These are phyloP conservation scores for Coemansia sp. DNA, from an alignment of 192 early-diverging fungal genomes.

Conservation along the genomic window DNA sequence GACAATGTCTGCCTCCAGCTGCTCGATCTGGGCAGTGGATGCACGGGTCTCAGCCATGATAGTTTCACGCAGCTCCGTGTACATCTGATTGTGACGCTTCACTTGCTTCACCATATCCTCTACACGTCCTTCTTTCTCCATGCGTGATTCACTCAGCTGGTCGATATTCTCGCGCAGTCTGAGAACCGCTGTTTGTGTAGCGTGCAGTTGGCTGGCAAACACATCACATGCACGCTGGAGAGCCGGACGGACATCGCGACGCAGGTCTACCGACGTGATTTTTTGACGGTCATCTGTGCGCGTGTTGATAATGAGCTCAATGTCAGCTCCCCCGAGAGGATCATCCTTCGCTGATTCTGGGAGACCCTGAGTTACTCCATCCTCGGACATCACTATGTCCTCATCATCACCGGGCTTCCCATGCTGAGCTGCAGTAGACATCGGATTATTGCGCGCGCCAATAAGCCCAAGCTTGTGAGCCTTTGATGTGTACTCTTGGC, in stretches of 20 bases:
- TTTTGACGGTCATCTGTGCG: constrained; percentile 39
- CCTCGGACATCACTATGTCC: constrained; percentile 18
- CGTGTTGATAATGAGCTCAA: constrained; percentile 43
- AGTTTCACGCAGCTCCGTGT: constrained; percentile 42
- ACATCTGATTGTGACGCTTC: constrained; percentile 46
- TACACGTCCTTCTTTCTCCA: constrained; percentile 48
- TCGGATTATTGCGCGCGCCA: constrained; percentile 24
- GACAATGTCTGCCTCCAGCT: constrained; percentile 49
- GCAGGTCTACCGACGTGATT: constrained; percentile 49
- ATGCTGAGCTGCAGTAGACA: background rate
- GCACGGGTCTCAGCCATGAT: constrained; percentile 44
- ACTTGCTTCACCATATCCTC: constrained; percentile 53
- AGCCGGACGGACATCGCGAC: constrained; percentile 43
- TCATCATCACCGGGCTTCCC: constrained; percentile 1
- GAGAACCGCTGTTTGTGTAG: constrained; percentile 41
- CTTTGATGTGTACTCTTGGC: constrained; percentile 48
- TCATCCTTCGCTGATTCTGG: constrained; percentile 32
- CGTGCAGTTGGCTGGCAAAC: constrained; percentile 47
- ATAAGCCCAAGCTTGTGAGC: constrained; percentile 51
- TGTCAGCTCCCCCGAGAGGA: constrained; percentile 41
- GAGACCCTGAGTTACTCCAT: background rate
- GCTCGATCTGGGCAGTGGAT: constrained; percentile 46
- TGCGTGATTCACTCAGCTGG: constrained; percentile 45
- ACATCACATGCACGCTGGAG: constrained; percentile 47
- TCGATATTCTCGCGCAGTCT: constrained; percentile 46